These are phyloP conservation scores for Berberis thunbergii DNA, from an alignment of 164 flowering plant genomes.

Conservation along the genomic window DNA sequence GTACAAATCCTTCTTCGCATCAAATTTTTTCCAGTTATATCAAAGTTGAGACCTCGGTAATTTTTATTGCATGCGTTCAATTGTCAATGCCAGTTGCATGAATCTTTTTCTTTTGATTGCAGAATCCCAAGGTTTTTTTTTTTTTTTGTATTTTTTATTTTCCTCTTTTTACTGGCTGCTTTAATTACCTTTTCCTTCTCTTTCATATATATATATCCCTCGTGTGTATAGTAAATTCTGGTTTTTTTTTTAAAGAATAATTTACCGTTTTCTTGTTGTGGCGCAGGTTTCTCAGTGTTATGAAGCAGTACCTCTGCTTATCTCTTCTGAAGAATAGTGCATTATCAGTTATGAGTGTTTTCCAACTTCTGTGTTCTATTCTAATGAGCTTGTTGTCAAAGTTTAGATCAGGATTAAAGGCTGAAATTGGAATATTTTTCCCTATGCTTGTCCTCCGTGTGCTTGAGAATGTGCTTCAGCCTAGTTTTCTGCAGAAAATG, in stretches of 20 bases:
- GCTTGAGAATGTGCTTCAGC: conserved; percentile 96
- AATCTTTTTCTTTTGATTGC: no score
- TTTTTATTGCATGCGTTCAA: no score
- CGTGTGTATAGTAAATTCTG: not conserved
- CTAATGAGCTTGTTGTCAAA: conserved; percentile 71
- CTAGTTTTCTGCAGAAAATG: conserved; percentile 93
- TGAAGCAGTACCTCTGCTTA: conserved; percentile 86
- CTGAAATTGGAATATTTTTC: conserved; percentile 90
- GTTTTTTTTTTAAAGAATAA: not conserved
- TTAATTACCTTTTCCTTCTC: not conserved
- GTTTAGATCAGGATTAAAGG: conserved; percentile 80
- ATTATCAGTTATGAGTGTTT: conserved; percentile 88
- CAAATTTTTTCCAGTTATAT: no score
- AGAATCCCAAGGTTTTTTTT: not conserved
- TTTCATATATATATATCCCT: not conserved
- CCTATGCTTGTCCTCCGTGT: conserved; percentile 96
- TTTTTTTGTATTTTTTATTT: not conserved
- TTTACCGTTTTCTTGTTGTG: conserved; percentile 9
- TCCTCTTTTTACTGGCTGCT: not conserved
- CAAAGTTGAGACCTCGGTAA: no score
- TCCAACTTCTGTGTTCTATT: conserved; percentile 90
- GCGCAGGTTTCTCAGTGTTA: conserved; percentile 77
- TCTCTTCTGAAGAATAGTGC: conserved; percentile 98
- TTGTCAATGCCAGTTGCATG: no score
- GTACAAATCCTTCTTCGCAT: no score